These are phyloP conservation scores for Zygosaccharomyces pseudorouxii DNA, from an alignment of 805 yeast genomes.

Conservation along the genomic window DNA sequence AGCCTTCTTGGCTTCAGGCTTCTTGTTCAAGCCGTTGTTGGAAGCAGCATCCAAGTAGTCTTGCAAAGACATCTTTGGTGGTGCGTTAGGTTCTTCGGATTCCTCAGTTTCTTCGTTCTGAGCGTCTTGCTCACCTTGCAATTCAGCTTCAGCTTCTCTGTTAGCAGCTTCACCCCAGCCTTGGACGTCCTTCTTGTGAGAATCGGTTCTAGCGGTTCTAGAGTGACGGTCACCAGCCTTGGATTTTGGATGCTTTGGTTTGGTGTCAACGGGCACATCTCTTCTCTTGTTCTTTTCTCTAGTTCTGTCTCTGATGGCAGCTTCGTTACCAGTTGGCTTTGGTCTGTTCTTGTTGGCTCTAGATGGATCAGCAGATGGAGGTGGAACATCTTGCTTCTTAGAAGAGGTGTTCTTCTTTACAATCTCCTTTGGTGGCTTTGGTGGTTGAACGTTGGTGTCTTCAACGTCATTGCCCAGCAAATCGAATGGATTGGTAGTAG, in stretches of 20 bases:
- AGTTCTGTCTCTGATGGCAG: conserved; percentile 68
- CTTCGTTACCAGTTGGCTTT: conserved; percentile 80
- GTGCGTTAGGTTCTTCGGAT: conserved; percentile 44
- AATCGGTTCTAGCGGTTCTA: conserved; percentile 76
- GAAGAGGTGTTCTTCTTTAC: conserved; percentile 80
- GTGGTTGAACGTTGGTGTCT: conserved; percentile 57
- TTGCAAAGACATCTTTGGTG: conserved; percentile 66
- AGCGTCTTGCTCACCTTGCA: conserved; percentile 41
- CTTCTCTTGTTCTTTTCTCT: conserved; percentile 62
- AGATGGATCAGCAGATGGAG: conserved; percentile 75
- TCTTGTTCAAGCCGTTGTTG: conserved; percentile 46
- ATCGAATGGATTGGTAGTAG: conserved; percentile 58
- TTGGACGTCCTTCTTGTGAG: conserved; percentile 75
- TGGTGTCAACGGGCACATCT: conserved; percentile 48
- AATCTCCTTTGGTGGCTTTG: conserved; percentile 61
- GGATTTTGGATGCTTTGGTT: conserved; percentile 49
- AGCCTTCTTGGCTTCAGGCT: conserved; percentile 40
- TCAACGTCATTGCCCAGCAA: conserved; percentile 86
- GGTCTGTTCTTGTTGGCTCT: conserved; percentile 70
- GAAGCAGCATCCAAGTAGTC: conserved; percentile 76
- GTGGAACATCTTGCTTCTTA: conserved; percentile 79
- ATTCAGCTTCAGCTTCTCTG: conserved; percentile 62
- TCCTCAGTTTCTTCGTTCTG: conserved; percentile 63
- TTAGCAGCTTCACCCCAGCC: conserved; percentile 82
- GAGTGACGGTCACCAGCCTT: conserved; percentile 74